These are phyloP conservation scores for Lepidium africanum DNA, from an alignment of 345 rosid genomes.

Conservation along the genomic window DNA sequence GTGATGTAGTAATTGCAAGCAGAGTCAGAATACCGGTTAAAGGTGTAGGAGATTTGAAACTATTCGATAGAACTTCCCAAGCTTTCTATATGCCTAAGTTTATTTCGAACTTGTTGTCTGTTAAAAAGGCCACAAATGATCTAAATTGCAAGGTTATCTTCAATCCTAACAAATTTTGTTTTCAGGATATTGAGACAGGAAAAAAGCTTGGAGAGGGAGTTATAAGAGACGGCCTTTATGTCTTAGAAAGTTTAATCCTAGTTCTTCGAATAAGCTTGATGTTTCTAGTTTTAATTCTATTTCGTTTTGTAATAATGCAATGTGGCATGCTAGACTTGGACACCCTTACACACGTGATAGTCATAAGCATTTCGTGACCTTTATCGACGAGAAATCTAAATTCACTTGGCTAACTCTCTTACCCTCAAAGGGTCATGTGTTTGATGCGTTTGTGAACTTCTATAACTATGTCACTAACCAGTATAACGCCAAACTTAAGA, in stretches of 20 bases:
- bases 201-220: not conserved
- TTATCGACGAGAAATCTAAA: no score
- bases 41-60: not conserved
- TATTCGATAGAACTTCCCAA: not conserved
- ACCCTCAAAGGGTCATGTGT: no score
- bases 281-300: not conserved
- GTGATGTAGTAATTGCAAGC: no score
- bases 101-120: not conserved
- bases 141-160: not conserved
- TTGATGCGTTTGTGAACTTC: no score
- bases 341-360: not conserved
- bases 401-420: no score
- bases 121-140: not conserved
- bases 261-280: no score
- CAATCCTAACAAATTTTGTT: not conserved
- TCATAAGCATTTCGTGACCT: no score
- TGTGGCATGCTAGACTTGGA: not conserved
- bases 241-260: not conserved
- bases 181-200: not conserved
- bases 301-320: not conserved
- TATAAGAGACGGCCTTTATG: not conserved
- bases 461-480: no score
- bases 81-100: not conserved
- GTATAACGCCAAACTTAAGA: no score
- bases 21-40: no score